Conservation (phyloP, 805 yeast species). For the Wickerhamomyces bisporus region DNA sequence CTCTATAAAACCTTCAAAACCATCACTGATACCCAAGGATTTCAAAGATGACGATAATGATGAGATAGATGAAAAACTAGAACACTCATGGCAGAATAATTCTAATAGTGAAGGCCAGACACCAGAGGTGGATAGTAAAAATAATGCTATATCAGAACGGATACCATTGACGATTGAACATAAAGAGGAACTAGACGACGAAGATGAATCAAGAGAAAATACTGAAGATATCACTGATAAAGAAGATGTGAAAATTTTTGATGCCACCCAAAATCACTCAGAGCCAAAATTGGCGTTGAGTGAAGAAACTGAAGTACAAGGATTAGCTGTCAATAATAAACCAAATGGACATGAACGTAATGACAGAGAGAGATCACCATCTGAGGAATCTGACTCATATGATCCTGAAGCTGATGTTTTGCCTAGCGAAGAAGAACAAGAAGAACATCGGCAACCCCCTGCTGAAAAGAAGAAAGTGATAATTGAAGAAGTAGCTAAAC, state of each 20-base stretch:
- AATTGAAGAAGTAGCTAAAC: slow-evolving; percentile 6
- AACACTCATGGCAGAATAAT: neutral
- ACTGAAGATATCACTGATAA: neutral
- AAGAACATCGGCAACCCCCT: too few species aligned
- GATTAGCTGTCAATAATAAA: neutral
- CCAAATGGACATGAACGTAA: too few species aligned
- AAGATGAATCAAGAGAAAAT: slow-evolving; percentile 8
- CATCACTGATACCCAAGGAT: slow-evolving; percentile 24
- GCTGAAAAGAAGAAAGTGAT: slow-evolving; percentile 1
- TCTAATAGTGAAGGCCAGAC: neutral
- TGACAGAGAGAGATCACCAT: neutral
- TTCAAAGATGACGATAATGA: slow-evolving; percentile 20
- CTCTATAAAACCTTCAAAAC: slow-evolving; percentile 7
- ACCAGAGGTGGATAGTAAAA: neutral
- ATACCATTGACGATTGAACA: slow-evolving; percentile 17
- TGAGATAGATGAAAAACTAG: slow-evolving; percentile 11
- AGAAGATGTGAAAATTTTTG: neutral
- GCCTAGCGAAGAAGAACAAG: too few species aligned
- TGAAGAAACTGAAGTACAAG: neutral
- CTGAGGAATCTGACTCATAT: slow-evolving; percentile 14
- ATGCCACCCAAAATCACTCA: neutral
- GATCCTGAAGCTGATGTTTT: slow-evolving; percentile 10
- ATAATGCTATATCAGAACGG: slow-evolving; percentile 10
- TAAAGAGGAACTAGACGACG: slow-evolving; percentile 15
- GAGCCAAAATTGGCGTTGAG: too few species aligned